Conservation (phyloP, 176 grass and related monocot species). For the Oryza glaberrima region DNA sequence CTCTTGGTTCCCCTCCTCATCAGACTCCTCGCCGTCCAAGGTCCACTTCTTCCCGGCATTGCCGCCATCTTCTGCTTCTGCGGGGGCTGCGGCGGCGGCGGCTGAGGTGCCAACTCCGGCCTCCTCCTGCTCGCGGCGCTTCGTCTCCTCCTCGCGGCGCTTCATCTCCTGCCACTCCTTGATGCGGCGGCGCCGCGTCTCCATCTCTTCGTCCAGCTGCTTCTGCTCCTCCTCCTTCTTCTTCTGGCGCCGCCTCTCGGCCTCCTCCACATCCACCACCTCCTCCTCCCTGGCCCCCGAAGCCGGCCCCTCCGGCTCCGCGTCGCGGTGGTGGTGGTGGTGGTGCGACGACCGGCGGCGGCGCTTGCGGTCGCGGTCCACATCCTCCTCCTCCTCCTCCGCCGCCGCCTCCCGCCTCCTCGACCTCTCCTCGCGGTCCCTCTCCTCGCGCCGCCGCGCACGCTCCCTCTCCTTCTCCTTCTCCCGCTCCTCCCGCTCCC, state of each 20-base stretch:
- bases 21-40: slow-evolving; percentile 91
- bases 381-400: slow-evolving; percentile 44
- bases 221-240: slow-evolving; percentile 83
- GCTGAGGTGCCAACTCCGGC: slow-evolving; percentile 4
- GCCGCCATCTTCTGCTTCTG: slow-evolving; percentile 31
- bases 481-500: slow-evolving; percentile 36
- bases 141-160: slow-evolving; percentile 53
- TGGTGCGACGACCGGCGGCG: slow-evolving; percentile 57
- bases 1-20: slow-evolving; percentile 77
- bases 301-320: slow-evolving; percentile 43
- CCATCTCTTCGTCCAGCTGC: slow-evolving; percentile 93
- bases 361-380: slow-evolving; percentile 65
- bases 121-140: slow-evolving; percentile 30
- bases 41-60: slow-evolving; percentile 89
- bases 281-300: slow-evolving; percentile 38
- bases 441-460: slow-evolving; percentile 55
- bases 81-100: not conserved
- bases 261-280: slow-evolving; percentile 54
- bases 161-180: slow-evolving; percentile 97
- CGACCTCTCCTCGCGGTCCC: slow-evolving; percentile 52
- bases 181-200: slow-evolving; percentile 76
- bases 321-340: slow-evolving; percentile 44
- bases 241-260: slow-evolving; percentile 46
- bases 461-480: slow-evolving; percentile 45
- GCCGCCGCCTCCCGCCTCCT: slow-evolving; percentile 48